phyloP scores from a whole-genome alignment of 2,329 filamentous ascomycete species.

The Ophiocordyceps robertsii region DNA sequence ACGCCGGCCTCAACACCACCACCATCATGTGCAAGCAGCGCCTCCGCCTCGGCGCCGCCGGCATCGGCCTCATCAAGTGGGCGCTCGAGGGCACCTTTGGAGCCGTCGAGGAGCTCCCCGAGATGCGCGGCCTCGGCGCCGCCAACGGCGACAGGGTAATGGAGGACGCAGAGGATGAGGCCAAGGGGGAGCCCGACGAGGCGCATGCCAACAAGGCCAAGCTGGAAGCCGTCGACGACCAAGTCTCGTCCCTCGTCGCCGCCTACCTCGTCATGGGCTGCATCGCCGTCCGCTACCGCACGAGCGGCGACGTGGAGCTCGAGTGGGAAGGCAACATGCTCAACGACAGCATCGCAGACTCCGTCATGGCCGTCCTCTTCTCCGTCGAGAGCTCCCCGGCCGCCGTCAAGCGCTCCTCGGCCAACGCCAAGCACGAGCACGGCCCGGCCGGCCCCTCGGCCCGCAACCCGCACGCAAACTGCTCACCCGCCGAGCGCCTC shows the following conservation, averaged over 20 bases:
- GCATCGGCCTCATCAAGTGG: constrained; percentile 86
- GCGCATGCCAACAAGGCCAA: constrained; percentile 19
- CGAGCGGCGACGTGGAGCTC: constrained; percentile 69
- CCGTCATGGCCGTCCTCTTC: constrained; percentile 83
- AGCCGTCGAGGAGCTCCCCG: constrained; percentile 56
- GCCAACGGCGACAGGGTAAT: constrained; percentile 17
- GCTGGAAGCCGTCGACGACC: constrained; percentile 50
- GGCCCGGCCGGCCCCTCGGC: constrained; percentile 29
- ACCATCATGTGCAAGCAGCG: constrained; percentile 88
- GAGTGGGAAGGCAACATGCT: constrained; percentile 98
- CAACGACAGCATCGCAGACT: constrained; percentile 96
- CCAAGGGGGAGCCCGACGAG: constrained; percentile 4
- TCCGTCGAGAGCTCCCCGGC: constrained; percentile 89
- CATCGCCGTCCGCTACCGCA: constrained; percentile 65
- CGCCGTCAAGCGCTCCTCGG: constrained; percentile 60
- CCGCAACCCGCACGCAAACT: constrained; percentile 59
- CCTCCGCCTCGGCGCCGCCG: constrained; percentile 74
- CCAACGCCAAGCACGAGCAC: constrained; percentile 16
- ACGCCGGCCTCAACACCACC: constrained; percentile 91
- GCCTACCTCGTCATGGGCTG: constrained; percentile 77
- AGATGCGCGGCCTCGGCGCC: constrained; percentile 26
- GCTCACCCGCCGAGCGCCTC: constrained; percentile 63
- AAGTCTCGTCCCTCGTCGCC: constrained; percentile 40
- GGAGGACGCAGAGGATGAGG: constrained; percentile 2
- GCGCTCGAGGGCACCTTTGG: constrained; percentile 91